Evolutionary conservation across 2,329 filamentous ascomycete genomes (phyloP).

Genomic region (Waltergamsia citrina): DNA sequence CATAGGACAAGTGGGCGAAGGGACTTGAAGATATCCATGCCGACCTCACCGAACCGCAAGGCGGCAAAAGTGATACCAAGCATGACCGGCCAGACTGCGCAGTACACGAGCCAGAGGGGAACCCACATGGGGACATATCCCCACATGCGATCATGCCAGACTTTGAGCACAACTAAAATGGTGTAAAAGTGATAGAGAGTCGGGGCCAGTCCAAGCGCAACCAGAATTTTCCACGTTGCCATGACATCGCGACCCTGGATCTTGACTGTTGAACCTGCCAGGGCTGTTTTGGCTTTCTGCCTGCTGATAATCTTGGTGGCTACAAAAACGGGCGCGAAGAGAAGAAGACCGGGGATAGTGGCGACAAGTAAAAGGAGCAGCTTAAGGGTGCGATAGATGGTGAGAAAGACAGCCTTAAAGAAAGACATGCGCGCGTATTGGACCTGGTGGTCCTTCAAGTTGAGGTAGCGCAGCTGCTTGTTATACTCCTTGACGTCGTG

Average conservation of each 20-base stretch:
- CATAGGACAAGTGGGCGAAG: constrained; percentile 79
- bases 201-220: constrained; percentile 76
- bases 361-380: constrained; percentile 67
- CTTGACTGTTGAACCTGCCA: constrained; percentile 82
- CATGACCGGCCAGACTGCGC: constrained; percentile 71
- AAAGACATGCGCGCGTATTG: constrained; percentile 81
- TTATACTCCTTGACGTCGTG: constrained; percentile 79
- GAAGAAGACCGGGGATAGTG: constrained; percentile 74
- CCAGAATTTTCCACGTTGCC: constrained; percentile 87
- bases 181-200: constrained; percentile 78
- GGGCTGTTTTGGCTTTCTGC: constrained; percentile 72
- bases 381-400: constrained; percentile 75
- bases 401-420: constrained; percentile 61
- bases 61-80: constrained; percentile 86
- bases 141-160: constrained; percentile 71
- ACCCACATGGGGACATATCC: constrained; percentile 75
- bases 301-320: constrained; percentile 74
- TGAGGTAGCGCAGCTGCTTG: constrained; percentile 72
- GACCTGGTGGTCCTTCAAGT: constrained; percentile 88
- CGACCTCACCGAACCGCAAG: constrained; percentile 91
- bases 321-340: constrained; percentile 85
- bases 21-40: constrained; percentile 97
- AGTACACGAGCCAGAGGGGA: constrained; percentile 67
- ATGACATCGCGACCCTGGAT: constrained; percentile 83
- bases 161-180: constrained; percentile 63